Evolutionary conservation across 1,139 yeast genomes (phyloP), one percentile per base, ranked within the genome.

Genomic region (Hyphopichia fennica): DNA sequence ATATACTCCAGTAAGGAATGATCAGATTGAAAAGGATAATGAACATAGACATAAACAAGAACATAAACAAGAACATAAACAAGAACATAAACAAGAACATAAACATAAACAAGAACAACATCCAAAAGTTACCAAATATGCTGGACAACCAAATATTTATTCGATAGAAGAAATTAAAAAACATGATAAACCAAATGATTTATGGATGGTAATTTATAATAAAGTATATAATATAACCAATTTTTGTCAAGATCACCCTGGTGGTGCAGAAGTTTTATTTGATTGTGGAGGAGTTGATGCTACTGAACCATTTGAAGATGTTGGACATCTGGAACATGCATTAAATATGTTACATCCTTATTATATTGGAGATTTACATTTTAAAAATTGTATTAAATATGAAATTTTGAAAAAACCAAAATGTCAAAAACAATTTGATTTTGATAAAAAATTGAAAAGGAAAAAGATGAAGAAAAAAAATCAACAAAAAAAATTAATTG

Each of bases 201-300:
- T 82, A 37, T 84, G 88, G 89, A 82, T 84, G 82, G 69, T 82
- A 3, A 67, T 84, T 3, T 82, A 81, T 51, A 81, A 78, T 41
- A 75, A 77, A 42, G 85, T 84, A 0, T 84, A 83, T 54, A 77
- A 84, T 50, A 70, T 82, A 4, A 77, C 84, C 1, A 49, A 58
- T 4, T 70, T 82, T 39, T 57, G 79, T 2, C 64, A 61, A 3
- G 62, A 63, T 1, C 91, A 84, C 54, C 89, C 90, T 1, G 91
- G 90, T 4, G 90, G 90, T 2, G 75, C 78, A 0, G 88, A 82
- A 49, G 86, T 84, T 5, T 61, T 84, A 36, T 63, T 79, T 46
- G 87, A 83, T 46, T 82, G 84, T 57, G 88, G 82, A 7, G 91
- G 91, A 0, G 77, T 75, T n/a, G 90, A 84, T 60, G 88, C 86